Evolutionary conservation across 768 basidiomycete genomes (phyloP), one percentile per base, ranked within the genome.

Genomic region (Lyophyllum semitale): DNA sequence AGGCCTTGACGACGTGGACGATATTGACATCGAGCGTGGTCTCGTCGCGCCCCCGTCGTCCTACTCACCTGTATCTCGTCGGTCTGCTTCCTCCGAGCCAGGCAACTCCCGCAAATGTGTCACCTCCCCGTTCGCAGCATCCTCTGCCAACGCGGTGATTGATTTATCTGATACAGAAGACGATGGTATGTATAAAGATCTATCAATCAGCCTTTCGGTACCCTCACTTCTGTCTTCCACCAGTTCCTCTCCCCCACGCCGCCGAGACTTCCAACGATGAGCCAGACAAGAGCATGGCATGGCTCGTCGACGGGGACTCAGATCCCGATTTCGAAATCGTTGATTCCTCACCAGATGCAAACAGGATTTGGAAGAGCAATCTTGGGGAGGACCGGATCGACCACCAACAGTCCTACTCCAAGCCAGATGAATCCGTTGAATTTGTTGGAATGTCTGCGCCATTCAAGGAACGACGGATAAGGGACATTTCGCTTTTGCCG

Each of bases 251-350:
- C 22, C 30, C 25, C 25, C 35, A 18, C 27, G 20, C 20, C 18
- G 22, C 51, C 29, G 40, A 32, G 17, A 13, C 27, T 30, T 26
- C 20, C 22, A 54, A 49, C 37, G 51, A 61, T 29, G 55, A 63
- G 13, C 56, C 51, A 17, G 66, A 73, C 33, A 67, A 76, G 45
- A 77, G 77, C 60, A 84, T 89, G 71, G 78, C 82, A 2, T 89
- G 87, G 87, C 71, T 90, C 20, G 66, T 89, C 9, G 85, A 81
- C 35, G 76, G 84, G 23, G 85, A 84, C 53, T 85, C 88, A 48
- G 86, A 87, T 42, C 75, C 73, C 9, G 73, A 76, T 41, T 71
- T 85, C 59, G 74, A 77, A 54, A 79, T 85, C 35, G 46, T 81
- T n/a, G 71, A 74, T 47, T 85, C 85, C 20, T 77, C 84, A 3